Evolutionary conservation across 768 basidiomycete genomes (phyloP).

Genomic region (Lactarius hatsudake): DNA sequence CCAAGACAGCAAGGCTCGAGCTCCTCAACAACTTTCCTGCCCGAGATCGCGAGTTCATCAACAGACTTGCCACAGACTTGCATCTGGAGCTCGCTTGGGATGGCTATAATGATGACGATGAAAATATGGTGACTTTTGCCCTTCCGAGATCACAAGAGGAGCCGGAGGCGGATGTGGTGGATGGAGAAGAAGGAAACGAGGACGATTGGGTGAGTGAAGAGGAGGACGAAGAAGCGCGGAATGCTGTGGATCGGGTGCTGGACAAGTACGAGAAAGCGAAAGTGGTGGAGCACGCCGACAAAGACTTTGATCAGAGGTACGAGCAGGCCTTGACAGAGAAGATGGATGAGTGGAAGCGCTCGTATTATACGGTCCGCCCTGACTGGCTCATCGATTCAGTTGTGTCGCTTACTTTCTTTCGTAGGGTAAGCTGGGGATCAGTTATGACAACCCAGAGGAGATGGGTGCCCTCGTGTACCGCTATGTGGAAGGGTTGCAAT

Average conservation of each 20-base stretch:
- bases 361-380: conserved; percentile 75
- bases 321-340: conserved; percentile 41
- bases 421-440: conserved; percentile 85
- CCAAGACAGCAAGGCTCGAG: conserved; percentile 46
- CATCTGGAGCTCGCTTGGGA: conserved; percentile 88
- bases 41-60: conserved; percentile 77
- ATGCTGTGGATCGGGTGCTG: conserved; percentile 79
- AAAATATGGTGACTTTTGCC: conserved; percentile 68
- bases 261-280: conserved; percentile 86
- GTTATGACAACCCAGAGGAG: conserved; percentile 62
- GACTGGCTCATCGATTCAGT: neutral
- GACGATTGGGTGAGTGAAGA: conserved; percentile 47
- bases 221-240: conserved; percentile 67
- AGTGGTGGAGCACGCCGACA: conserved; percentile 67
- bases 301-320: conserved; percentile 75
- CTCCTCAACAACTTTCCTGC: conserved; percentile 81
- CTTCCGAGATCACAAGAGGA: conserved; percentile 49
- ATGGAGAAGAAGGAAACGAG: conserved; percentile 53
- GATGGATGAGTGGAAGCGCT: conserved; percentile 39
- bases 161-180: conserved; percentile 35
- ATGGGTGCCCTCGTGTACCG: conserved; percentile 70
- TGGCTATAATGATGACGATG: conserved; percentile 82
- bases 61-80: conserved; percentile 69
- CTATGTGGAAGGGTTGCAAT: conserved; percentile 94
- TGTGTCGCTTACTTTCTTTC: conserved; percentile 22